These are phyloP conservation scores for Oidium heveae DNA, from an alignment of 2,329 filamentous ascomycete genomes.

Conservation along the genomic window DNA sequence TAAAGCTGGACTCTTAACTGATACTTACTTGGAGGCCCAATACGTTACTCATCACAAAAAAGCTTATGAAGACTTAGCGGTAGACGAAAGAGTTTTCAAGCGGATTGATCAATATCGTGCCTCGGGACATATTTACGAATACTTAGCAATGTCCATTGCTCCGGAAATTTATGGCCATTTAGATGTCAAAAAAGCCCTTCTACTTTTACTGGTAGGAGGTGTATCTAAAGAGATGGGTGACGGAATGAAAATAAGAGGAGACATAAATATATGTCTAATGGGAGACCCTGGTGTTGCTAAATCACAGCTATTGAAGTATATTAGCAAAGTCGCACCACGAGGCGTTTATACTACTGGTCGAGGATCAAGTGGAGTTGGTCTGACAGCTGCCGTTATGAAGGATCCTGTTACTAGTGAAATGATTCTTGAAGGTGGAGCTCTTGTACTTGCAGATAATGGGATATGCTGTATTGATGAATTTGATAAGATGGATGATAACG, in stretches of 20 bases:
- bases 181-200: constrained; percentile 93
- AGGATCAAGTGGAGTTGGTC: constrained; percentile 91
- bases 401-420: constrained; percentile 85
- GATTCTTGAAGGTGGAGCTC: constrained; percentile 91
- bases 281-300: constrained; percentile 97
- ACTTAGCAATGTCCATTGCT: constrained; percentile 79
- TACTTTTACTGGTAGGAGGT: constrained; percentile 77
- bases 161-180: constrained; percentile 91
- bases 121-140: constrained; percentile 75
- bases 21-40: constrained; percentile 91
- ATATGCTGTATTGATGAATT: constrained; percentile 99
- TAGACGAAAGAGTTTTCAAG: constrained; percentile 55
- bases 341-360: constrained; percentile 98
- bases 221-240: constrained; percentile 96
- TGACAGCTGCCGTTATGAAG: constrained; percentile 88
- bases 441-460: constrained; percentile 95
- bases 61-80: constrained; percentile 75
- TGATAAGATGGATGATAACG: constrained; percentile 98
- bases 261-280: constrained; percentile 90
- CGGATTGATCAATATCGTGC: constrained; percentile 69
- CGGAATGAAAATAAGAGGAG: constrained; percentile 89
- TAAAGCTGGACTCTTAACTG: constrained; percentile 80
- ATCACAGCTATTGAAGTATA: constrained; percentile 89
- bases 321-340: constrained; percentile 86
- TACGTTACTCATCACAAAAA: constrained; percentile 92